These are phyloP conservation scores for Darksidea phi DNA, from an alignment of 495 filamentous ascomycete genomes.

Conservation along the genomic window DNA sequence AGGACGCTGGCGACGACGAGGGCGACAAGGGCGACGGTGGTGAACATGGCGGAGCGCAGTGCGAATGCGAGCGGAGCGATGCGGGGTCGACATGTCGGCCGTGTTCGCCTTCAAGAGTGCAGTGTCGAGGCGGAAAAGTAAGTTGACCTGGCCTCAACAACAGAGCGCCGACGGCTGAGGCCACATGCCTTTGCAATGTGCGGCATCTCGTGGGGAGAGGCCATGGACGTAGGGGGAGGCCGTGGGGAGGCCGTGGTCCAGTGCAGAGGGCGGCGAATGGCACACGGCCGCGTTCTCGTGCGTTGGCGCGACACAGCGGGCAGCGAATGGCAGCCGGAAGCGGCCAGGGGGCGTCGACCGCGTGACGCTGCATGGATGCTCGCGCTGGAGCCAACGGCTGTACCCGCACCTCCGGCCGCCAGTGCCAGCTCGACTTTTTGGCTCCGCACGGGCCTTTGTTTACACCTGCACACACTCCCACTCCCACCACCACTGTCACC, in stretches of 20 bases:
- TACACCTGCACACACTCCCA: too few relatives aligned
- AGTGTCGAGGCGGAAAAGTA: too few relatives aligned
- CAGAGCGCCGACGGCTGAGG: too few relatives aligned
- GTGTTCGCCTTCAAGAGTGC: too few relatives aligned
- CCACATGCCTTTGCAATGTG: too few relatives aligned
- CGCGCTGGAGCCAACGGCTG: background rate
- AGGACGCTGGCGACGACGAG: slow-evolving; percentile 5
- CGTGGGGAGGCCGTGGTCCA: too few relatives aligned
- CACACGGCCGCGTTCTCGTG: too few relatives aligned
- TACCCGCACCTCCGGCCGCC: background rate
- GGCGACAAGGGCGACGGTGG: slow-evolving; percentile 26
- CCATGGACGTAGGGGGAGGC: too few relatives aligned
- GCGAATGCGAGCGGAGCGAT: background rate
- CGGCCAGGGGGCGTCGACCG: background rate
- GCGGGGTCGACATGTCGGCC: background rate
- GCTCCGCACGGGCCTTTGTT: background rate
- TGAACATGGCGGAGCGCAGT: slow-evolving; percentile 33
- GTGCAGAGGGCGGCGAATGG: too few relatives aligned
- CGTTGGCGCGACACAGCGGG: background rate
- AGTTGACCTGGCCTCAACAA: too few relatives aligned
- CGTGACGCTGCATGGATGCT: background rate
- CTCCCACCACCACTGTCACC: too few relatives aligned
- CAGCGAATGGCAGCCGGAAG: background rate
- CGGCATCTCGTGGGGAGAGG: too few relatives aligned
- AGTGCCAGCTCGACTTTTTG: background rate